Evolutionary conservation across 305 asterid species (phyloP), one percentile per base, ranked within the genome.

Genomic region (Fraxinus floribunda): DNA sequence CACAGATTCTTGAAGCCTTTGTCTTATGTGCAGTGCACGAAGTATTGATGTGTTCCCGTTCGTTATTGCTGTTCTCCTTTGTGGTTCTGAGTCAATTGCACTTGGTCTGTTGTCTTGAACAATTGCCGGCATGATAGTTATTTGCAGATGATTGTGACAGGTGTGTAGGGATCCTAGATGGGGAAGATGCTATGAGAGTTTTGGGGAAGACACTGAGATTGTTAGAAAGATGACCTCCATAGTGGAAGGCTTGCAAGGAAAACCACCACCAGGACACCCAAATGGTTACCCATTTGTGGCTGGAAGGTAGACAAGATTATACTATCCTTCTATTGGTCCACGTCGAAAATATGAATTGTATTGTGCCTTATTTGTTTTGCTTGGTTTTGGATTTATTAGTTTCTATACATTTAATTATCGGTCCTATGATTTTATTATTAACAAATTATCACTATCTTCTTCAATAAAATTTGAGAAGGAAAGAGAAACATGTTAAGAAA

Each of bases 121-220:
- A 71, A 30, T 71, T 71, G 9, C 6, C 11, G 1, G 20, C 36
- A 5, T 76, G 39, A 52, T 74, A 75, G 82, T 83, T 72, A 44
- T 79, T 81, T 60, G 44, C 79, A 79, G 80, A 79, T 78, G 81
- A 81, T 77, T 76, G 72, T 76, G 57, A 86, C 80, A 88, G 92
- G 91, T 89, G 41, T 88, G 92, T 46, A 85, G 79, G 79, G 92
- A 89, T 79, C 89, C 91, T 76, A 82, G 92, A 71, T 89, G 92
- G 92, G 92, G 92, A 76, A 80, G 92, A 83, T 85, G 90, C 76
- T 88, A 89, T 22, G 92, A 89, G 81, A 86, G 91, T 84, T 89
- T 79, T 75, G 82, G 92, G 10, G 92, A 89, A 83, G 89, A 89
- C 81, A 85, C 92, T 4, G 83, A 85, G 55, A 76, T 88, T 49